Evolutionary conservation across 345 rosid species (phyloP), one percentile per base, ranked within the genome.

Genomic region (Cardamine occulta): DNA sequence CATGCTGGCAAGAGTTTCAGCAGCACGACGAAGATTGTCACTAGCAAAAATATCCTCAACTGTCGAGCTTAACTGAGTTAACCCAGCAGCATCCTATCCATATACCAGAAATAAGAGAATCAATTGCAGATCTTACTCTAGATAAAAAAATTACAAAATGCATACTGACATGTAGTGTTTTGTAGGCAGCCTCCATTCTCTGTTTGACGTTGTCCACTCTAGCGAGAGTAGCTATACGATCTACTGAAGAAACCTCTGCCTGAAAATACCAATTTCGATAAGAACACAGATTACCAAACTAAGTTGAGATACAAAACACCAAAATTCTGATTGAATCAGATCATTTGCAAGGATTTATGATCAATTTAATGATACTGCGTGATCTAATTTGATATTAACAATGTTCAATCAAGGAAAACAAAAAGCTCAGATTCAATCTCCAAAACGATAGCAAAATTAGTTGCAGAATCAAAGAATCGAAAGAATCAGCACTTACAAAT

Each of bases 1-100:
- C 99, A 95, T 95, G 82, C 89, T 92, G 67, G 99, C 94, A 89
- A 95, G 86, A 68, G 99, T 95, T 79, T 95, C 98, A 11, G 99
- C 99, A 48, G 99, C 99, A 31, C 90, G 92, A 63, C 97, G 96
- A 86, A 95, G 97, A 83, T 95, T 98, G 2, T 98, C 97, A 12
- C 97, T 92, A 40, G 96, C 91, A 80, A 95, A 95, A 13, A 95
- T 97, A 85, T 90, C 98, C 85, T 95, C 99, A 44, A 95, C 99
- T 0, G 98, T 95, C 11, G 96, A 91, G 79, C 99, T 92, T 69
- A 95, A 81, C 81, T 95, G 97, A 54, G 99, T 87, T 79, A 95
- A 87, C 26, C 99, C 99, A 10, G 97, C 98, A 28, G 99, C 99
- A 84, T 95, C 98, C 99, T 95, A 73, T 61, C 19, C 74, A 57